These are phyloP conservation scores for Acacia acuminata DNA, from an alignment of 306 rosid genomes.

Conservation along the genomic window DNA sequence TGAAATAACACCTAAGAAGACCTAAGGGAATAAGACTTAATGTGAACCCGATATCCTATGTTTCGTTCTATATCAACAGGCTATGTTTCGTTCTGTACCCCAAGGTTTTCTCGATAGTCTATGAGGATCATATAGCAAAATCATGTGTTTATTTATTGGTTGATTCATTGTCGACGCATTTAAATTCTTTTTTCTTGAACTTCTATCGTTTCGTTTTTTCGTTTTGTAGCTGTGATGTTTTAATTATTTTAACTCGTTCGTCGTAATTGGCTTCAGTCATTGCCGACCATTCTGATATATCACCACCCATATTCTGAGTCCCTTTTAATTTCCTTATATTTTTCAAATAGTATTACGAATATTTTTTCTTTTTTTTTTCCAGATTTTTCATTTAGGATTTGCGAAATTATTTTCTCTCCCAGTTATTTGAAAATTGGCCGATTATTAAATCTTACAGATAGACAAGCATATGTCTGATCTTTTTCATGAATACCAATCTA, in stretches of 20 bases:
- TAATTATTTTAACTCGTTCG: conserved; percentile 67
- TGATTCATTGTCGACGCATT: not conserved
- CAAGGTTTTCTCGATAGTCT: too few species aligned
- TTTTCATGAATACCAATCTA: conserved; percentile 60
- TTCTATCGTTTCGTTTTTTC: not conserved
- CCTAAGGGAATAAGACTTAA: too few species aligned
- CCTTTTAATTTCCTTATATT: not conserved
- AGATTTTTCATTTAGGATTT: not conserved
- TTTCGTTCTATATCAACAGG: too few species aligned
- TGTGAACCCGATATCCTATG: too few species aligned
- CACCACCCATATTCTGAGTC: conserved; percentile 97
- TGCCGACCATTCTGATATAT: conserved; percentile 95
- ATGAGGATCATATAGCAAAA: too few species aligned
- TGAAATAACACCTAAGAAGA: too few species aligned
- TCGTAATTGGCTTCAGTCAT: conserved; percentile 85
- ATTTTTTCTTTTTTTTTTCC: too few species aligned
- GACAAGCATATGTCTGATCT: conserved; percentile 97
- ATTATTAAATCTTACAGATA: conserved; percentile 48
- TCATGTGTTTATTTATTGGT: too few species aligned
- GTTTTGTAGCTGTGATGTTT: too few species aligned
- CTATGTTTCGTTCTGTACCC: too few species aligned
- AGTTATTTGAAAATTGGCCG: conserved; percentile 35
- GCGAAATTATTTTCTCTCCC: not conserved
- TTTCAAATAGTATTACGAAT: not conserved
- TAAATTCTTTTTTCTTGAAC: not conserved